These are phyloP conservation scores for Mikania micrantha DNA, from an alignment of 129 eudicot genomes.

Conservation along the genomic window DNA sequence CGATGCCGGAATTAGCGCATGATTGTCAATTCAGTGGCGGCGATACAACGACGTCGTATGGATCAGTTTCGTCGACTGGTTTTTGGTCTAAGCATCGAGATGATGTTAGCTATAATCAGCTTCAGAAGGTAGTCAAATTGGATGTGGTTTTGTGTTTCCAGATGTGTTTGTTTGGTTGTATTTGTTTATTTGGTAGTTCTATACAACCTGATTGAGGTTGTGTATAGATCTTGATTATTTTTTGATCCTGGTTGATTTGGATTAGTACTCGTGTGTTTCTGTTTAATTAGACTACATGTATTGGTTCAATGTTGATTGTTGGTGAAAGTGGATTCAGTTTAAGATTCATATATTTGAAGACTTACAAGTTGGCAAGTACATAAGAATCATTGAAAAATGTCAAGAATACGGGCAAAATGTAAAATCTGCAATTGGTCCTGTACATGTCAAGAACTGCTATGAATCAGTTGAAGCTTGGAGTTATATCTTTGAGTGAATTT, in stretches of 20 bases:
- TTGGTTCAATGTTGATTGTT: conserved; percentile 11
- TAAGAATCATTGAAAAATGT: background rate
- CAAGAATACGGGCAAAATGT: too few species aligned
- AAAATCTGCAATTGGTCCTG: too few species aligned
- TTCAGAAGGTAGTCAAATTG: conserved; percentile 61
- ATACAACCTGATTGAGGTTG: conserved; percentile 2
- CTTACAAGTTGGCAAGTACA: background rate
- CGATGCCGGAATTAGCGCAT: conserved; percentile 72
- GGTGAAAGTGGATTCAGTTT: background rate
- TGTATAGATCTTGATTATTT: conserved; percentile 10
- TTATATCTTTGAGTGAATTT: background rate
- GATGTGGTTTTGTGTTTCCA: background rate
- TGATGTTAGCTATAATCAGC: conserved; percentile 70
- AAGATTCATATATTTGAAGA: background rate
- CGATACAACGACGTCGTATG: conserved; percentile 40
- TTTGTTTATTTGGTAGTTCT: background rate
- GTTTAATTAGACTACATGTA: conserved; percentile 2
- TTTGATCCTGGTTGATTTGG: conserved; percentile 2
- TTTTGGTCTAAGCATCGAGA: conserved; percentile 78
- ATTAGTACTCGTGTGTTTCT: conserved; percentile 3
- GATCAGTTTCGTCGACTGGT: conserved; percentile 46
- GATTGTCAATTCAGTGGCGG: conserved; percentile 33
- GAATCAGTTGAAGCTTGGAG: background rate
- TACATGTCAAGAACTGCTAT: background rate
- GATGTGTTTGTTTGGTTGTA: background rate